Base-by-base conservation (phyloP, 129 eudicot species). In the Helichrysum umbraculigerum region DNA sequence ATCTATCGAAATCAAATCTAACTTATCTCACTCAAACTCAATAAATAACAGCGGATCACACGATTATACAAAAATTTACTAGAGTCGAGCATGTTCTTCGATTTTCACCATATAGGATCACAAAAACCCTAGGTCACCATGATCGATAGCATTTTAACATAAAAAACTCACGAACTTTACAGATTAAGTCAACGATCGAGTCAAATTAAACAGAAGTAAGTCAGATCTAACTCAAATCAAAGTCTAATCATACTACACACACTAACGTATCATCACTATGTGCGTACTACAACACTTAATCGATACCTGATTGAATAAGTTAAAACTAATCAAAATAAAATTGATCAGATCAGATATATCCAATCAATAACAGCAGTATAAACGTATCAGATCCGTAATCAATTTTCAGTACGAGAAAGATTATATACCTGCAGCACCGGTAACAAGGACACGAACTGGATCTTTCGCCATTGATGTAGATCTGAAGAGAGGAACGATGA, bases 401-500 rank as follows among this genome's bases (percentile, higher is more conserved):
- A 39, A n/a, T n/a, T 34, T 71, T 33, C 32, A 5, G 11, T 63
- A 8, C 10, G 65, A 62, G 22, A 20, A 39, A 35, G 68, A 74
- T 58, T 15, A 29, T 78, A 92, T 82, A 92, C 97, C 97, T 74
- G 97, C 97, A 19, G 97, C 97, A 42, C 97, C 97, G 70, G 97
- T 89, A 79, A 92, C 97, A 73, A 92, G 97, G 34, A 92, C 97
- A 30, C 96, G 96, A 74, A 87, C 79, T 58, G 97, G 93, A 54
- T 89, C 96, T 37, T 87, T 92, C 0, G 97, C 91, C 96, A 89
- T 89, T 75, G 35, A 11, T 34, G 75, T 20, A 37, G 86, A 86
- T 82, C 82, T 54, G 75, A 56, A 32, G 7, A 11, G 56, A 29
- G 19, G 33, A 77, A 60, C 6, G 64, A 71, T 32, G 65, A 56